Evolutionary conservation across 148 eudicot species (phyloP).

Genomic region (Heliosperma pusillum): DNA sequence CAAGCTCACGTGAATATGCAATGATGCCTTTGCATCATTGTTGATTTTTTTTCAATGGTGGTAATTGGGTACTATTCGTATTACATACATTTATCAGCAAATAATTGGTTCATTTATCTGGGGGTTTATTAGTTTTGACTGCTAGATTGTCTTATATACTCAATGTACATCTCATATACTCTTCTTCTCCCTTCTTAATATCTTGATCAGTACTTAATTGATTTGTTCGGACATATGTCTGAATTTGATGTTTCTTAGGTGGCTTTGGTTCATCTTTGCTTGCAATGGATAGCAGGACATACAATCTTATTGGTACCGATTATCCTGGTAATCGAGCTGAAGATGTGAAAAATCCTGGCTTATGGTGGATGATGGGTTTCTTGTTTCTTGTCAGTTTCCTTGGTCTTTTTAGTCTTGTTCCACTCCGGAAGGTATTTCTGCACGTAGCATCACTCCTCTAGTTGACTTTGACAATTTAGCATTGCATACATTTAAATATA

Average conservation of each 20-base stretch:
- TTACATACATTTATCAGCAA: too few species aligned
- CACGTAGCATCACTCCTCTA: background rate
- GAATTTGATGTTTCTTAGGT: constrained; percentile 39
- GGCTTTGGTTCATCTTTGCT: constrained; percentile 88
- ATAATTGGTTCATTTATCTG: too few species aligned
- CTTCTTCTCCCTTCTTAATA: too few species aligned
- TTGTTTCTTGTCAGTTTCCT: constrained; percentile 86
- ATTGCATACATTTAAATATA: too few species aligned
- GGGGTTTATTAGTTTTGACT: too few species aligned
- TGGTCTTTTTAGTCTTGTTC: constrained; percentile 89
- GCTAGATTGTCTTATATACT: too few species aligned
- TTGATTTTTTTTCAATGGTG: too few species aligned
- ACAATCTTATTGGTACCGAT: constrained; percentile 73
- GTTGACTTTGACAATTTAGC: background rate
- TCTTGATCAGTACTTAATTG: background rate
- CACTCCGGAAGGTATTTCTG: constrained; percentile 76
- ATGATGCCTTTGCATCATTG: background rate
- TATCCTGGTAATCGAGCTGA: constrained; percentile 91
- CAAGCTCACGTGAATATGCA: background rate
- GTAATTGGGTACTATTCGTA: too few species aligned
- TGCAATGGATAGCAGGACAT: constrained; percentile 90
- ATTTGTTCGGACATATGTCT: background rate
- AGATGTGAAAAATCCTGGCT: constrained; percentile 77
- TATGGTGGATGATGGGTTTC: constrained; percentile 95
- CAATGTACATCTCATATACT: too few species aligned